Percentiles rank a stretch among this genome's conserved stretches.
phyloP scores from a whole-genome alignment of 2,329 filamentous ascomycete species.

The Hypoxylon sp. region DNA sequence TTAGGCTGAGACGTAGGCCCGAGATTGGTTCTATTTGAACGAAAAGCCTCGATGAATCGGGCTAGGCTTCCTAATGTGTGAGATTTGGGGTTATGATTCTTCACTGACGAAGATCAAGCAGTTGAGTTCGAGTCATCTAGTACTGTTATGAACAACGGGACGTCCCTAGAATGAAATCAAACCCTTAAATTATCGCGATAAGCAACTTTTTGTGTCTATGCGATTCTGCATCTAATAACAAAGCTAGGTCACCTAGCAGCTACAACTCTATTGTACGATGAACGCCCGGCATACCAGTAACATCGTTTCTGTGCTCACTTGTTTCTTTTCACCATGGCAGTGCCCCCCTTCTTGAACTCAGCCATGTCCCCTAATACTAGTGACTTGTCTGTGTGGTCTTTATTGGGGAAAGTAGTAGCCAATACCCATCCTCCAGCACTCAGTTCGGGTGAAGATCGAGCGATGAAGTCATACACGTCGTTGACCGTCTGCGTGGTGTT shows the following conservation, averaged over 20 bases:
- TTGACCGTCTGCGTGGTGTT: slow-evolving; percentile 84
- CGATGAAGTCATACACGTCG: slow-evolving; percentile 83
- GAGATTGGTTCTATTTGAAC: neutral
- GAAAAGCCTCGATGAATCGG: neutral
- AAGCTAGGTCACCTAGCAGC: slow-evolving; percentile 17
- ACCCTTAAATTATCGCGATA: slow-evolving; percentile 22
- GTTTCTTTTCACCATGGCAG: slow-evolving; percentile 72
- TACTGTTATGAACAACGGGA: neutral
- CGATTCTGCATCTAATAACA: slow-evolving; percentile 10
- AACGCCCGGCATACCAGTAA: slow-evolving; percentile 11
- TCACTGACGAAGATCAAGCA: neutral
- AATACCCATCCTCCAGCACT: slow-evolving; percentile 77
- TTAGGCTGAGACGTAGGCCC: slow-evolving; percentile 52
- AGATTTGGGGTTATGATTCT: neutral
- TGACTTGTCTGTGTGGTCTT: slow-evolving; percentile 80
- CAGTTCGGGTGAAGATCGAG: slow-evolving; percentile 72
- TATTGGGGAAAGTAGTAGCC: slow-evolving; percentile 86
- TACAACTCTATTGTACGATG: slow-evolving; percentile 25
- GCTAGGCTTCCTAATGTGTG: neutral
- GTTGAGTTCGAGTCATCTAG: neutral
- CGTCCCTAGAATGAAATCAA: neutral
- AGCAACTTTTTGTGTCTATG: slow-evolving; percentile 29
- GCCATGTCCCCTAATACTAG: slow-evolving; percentile 71
- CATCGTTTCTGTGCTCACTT: slow-evolving; percentile 27
- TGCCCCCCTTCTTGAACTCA: slow-evolving; percentile 77